These are phyloP conservation scores for Plasmopara muralis DNA, from an alignment of 352 stramenopile genomes.

Conservation along the genomic window DNA sequence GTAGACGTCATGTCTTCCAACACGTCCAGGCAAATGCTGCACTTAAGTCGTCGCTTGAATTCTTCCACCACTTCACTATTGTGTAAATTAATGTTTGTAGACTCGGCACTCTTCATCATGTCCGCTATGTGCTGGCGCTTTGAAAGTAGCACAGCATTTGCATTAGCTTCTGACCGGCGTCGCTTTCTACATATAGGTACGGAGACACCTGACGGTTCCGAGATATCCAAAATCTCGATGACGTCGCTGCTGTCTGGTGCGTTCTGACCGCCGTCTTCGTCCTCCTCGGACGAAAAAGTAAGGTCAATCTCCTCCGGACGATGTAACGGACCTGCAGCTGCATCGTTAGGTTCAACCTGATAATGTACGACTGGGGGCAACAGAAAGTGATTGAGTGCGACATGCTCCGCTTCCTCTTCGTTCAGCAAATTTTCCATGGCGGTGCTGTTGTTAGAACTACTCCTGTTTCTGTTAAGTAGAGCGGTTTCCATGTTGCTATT, in stretches of 20 bases:
- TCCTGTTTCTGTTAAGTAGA: constrained; percentile 1
- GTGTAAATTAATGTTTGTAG: constrained; percentile 59
- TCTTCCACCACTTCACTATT: constrained; percentile 73
- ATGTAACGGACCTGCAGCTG: not conserved
- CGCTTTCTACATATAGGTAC: constrained; percentile 35
- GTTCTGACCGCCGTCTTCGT: constrained; percentile 21
- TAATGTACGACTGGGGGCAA: constrained; percentile 10
- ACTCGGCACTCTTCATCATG: constrained; percentile 43
- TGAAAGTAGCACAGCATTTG: not conserved
- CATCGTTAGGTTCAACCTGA: constrained; percentile 4
- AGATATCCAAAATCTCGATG: constrained; percentile 49
- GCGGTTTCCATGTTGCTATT: not conserved
- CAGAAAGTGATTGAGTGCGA: constrained; percentile 4
- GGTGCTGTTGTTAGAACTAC: not conserved
- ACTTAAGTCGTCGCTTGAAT: constrained; percentile 74
- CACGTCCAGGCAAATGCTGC: constrained; percentile 75
- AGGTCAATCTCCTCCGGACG: constrained; percentile 56
- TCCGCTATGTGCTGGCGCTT: constrained; percentile 35
- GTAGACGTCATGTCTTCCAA: constrained; percentile 79
- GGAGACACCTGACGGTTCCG: constrained; percentile 6
- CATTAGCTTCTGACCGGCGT: constrained; percentile 18
- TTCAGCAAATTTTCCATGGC: constrained; percentile 18
- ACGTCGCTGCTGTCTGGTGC: constrained; percentile 37
- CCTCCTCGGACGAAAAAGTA: constrained; percentile 51
- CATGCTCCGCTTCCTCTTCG: constrained; percentile 20